Base-by-base conservation (phyloP, 805 yeast genomes). In the Osmozyma mogii region DNA sequence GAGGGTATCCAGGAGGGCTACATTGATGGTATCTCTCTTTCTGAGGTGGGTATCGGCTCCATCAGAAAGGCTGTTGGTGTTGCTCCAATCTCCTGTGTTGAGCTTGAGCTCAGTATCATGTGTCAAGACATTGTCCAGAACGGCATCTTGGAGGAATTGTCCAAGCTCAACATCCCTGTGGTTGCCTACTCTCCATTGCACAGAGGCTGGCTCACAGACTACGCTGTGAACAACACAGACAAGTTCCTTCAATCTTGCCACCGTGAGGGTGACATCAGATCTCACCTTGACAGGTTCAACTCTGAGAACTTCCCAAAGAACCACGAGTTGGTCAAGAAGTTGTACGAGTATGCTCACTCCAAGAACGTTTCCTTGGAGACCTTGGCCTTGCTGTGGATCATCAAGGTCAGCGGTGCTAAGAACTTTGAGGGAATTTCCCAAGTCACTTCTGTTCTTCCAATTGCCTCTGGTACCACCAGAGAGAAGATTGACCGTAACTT, bases 131-230 rank as follows among this genome's bases (percentile, higher is more conserved):
- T 78, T 22, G 47, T 75, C 25, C 35, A 50, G 3, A 75, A 81
- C 48, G 95, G 89, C 1, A 65, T 81, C 13, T 69, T 78, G 37
- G 71, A 65, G 3, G 66, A 70, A 4, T 72, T 79, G 39, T 65
- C 70, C 13, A 73, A 78, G 37, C 54, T 66, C 19, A 63, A 63
- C 10, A 70, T 87, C 32, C 80, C 92, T 9, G 61, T 84, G 17
- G 62, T 84, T 34, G 83, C 87, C 15, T 87, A 87, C 55, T 80
- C 94, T 17, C 96, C 96, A 17, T 63, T 87, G 32, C 79, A 87
- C 7, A 68, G 83, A 45, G 96, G 95, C 1, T 59, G 78, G 36
- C 64, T 87, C 31, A 77, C 89, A 3, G 94, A 92, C 33, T 38
- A 46, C 19, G 54, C 76, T 30, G 72, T 55, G 15, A 53, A 67